Evolutionary conservation across 768 basidiomycete species (phyloP), one percentile per base, ranked within the genome.

Genomic region (Cystobasidium tubakii): DNA sequence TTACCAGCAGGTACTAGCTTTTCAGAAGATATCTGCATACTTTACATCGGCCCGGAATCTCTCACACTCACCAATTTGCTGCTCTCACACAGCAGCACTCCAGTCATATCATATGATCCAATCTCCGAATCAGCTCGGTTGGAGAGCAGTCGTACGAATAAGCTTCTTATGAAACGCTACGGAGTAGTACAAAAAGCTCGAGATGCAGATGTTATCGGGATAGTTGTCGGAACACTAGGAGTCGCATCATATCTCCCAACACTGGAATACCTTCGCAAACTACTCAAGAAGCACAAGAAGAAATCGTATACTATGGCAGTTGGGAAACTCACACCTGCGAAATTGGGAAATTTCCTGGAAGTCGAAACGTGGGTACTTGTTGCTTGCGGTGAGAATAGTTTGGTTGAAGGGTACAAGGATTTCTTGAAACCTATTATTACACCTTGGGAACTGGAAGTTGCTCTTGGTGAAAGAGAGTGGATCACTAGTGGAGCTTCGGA

Each of bases 241-340:
- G 89, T 96, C 34, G 90, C 89, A 0, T 89, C 88, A 0, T 97
- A 97, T 76, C 86, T 94, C 0, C 88, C 91, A 0, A 84, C 97
- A 2, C 89, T 99, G 74, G 84, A 85, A 0, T 88, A 91, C 77
- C 84, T 98, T n/a, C 89, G 95, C 6, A 79, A 82, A 19, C 82
- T 89, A 10, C 85, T 98, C 63, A 80, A 84, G 0, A 84, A 83
- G 44, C 84, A 87, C 0, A 86, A 85, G 74, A 95, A 94, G 83
- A 98, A 98, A 81, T 87, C 87, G 75, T 99, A 98, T 82, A 97
- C 95, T 1, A 87, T 99, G 77, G 90, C 88, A 66, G 94, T 99
- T 0, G 95, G 96, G 43, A 92, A 95, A 81, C 86, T 96, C 60
- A 96, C 91, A 77, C 94, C 96, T 0, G 86, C 92, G 7, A 98